Percentiles rank a stretch among this genome's conserved stretches.
Conservation (phyloP, 495 filamentous ascomycete species). For the Aspergillus carlsbadensis region DNA sequence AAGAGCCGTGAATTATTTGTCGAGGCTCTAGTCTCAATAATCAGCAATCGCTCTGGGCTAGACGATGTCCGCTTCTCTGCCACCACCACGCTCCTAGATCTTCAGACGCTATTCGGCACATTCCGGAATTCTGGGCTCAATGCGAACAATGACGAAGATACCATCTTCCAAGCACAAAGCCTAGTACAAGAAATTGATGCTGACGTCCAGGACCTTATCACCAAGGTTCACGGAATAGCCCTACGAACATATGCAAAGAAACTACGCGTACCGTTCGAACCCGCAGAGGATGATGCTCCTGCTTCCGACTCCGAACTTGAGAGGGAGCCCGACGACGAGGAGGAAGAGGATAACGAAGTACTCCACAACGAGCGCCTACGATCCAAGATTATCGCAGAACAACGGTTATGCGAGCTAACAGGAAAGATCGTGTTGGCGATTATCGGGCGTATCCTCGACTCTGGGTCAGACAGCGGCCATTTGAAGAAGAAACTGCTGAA, state of each 20-base stretch:
- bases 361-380: conserved; percentile 54
- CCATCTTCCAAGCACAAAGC: conserved; percentile 50
- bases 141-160: conserved; percentile 47
- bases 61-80: conserved; percentile 78
- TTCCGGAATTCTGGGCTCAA: conserved; percentile 51
- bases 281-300: conserved; percentile 66
- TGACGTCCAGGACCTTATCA: conserved; percentile 59
- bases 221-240: conserved; percentile 68
- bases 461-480: conserved; percentile 54
- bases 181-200: conserved; percentile 64
- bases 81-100: conserved; percentile 71
- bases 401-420: conserved; percentile 78
- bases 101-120: conserved; percentile 76
- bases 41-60: conserved; percentile 54
- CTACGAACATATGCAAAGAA: conserved; percentile 76
- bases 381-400: conserved; percentile 69
- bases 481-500: conserved; percentile 62
- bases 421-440: conserved; percentile 80
- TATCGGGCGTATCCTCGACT: conserved; percentile 70
- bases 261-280: conserved; percentile 63
- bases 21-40: conserved; percentile 61
- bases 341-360: conserved; percentile 45
- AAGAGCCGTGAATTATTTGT: conserved; percentile 53
- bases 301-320: conserved; percentile 42
- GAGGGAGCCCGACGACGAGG: conserved; percentile 56